A percentile compares a stretch with the other conserved stretches of the same genome.
Evolutionary conservation across 305 asterid genomes (phyloP).

Genomic region (Fraxinus greggii): DNA sequence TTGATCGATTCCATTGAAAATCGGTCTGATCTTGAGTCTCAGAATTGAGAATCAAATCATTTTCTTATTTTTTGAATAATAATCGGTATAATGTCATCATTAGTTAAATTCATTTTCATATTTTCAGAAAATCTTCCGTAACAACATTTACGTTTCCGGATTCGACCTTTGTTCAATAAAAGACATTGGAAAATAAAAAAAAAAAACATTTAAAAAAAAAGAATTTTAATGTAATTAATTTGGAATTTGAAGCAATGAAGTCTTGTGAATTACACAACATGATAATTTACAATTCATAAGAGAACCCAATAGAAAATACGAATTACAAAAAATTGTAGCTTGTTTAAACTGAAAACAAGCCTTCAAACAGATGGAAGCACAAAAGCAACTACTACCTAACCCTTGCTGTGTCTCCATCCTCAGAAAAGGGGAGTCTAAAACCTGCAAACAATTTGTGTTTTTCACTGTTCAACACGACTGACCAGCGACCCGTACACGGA

Average conservation of each 20-base stretch:
- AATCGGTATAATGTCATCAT: too few relatives aligned
- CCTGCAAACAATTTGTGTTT: conserved; percentile 24
- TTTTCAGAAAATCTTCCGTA: background rate
- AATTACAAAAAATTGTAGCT: conserved; percentile 1
- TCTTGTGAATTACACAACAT: background rate
- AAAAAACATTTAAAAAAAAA: background rate
- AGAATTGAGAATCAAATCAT: too few relatives aligned
- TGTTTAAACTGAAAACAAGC: background rate
- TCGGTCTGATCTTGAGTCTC: too few relatives aligned
- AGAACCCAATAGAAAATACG: conserved; percentile 1
- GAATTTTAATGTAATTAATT: background rate
- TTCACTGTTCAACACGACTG: background rate
- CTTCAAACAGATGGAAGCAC: conserved; percentile 19
- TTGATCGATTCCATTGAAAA: too few relatives aligned
- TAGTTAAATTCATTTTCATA: background rate
- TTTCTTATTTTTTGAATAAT: too few relatives aligned
- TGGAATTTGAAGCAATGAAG: background rate
- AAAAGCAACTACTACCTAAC: conserved; percentile 18
- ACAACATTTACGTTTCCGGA: background rate
- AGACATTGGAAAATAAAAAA: background rate
- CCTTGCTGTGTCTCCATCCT: conserved; percentile 14
- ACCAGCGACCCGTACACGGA: background rate
- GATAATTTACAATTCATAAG: conserved; percentile 16
- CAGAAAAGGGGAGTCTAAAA: conserved; percentile 14
- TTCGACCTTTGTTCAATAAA: background rate